Percentiles rank a stretch among this genome's conserved stretches.
Conservation (phyloP, 192 early-diverging fungal species). For the Dimargaris xerosporica region DNA sequence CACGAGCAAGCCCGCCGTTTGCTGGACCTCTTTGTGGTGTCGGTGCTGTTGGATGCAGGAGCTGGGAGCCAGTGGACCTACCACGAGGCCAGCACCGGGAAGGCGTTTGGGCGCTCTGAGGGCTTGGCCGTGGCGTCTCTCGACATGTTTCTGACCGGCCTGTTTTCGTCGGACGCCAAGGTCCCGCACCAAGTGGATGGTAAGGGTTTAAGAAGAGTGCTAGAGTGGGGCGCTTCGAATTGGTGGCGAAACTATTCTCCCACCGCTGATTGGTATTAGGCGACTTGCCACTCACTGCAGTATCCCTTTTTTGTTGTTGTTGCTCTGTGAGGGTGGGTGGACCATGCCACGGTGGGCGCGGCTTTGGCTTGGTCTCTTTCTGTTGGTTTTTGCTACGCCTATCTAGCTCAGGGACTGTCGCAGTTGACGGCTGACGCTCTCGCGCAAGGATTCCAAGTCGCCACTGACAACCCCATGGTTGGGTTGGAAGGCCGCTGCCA, state of each 20-base stretch:
- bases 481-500: constrained; percentile 61
- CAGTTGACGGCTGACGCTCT: constrained; percentile 17
- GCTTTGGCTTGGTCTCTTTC: too few species aligned
- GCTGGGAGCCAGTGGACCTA: constrained; percentile 74
- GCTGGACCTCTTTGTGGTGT: constrained; percentile 75
- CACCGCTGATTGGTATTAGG: too few species aligned
- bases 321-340: too few species aligned
- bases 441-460: constrained; percentile 60
- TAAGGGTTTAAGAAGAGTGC: constrained; percentile 16
- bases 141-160: constrained; percentile 67
- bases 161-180: constrained; percentile 45
- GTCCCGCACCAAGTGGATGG: constrained; percentile 57
- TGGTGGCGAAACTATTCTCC: too few species aligned
- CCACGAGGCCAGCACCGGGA: constrained; percentile 28
- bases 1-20: constrained; percentile 46
- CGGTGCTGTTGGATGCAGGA: constrained; percentile 85
- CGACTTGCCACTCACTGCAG: too few species aligned
- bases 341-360: too few species aligned
- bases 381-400: too few species aligned
- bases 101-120: constrained; percentile 51
- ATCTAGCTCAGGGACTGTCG: constrained; percentile 15
- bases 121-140: constrained; percentile 74
- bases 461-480: constrained; percentile 56
- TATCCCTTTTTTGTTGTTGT: too few species aligned
- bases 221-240: too few species aligned